A percentile compares a stretch with the other conserved stretches of the same genome.
Conservation (phyloP, 2,329 filamentous ascomycete species). For the Penicillium sp. region DNA sequence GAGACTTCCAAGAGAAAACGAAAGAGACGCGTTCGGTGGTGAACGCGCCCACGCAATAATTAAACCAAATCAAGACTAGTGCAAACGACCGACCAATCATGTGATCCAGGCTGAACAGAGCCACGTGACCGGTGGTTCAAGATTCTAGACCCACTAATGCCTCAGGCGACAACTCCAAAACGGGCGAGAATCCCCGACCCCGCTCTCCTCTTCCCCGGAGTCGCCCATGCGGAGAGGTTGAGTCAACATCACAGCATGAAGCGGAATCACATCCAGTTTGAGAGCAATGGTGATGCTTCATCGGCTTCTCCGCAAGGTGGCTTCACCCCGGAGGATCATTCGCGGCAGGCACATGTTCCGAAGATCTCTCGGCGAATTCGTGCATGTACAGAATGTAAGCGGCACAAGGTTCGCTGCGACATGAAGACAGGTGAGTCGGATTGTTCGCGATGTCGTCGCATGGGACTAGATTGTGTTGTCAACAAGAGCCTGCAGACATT, state of each 20-base stretch:
- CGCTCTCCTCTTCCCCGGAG: constrained; percentile 23
- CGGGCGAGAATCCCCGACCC: constrained; percentile 22
- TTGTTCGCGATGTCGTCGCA: constrained; percentile 52
- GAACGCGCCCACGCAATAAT: constrained; percentile 16
- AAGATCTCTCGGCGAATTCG: constrained; percentile 48
- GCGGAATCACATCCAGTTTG: constrained; percentile 41
- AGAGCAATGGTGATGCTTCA: constrained; percentile 37
- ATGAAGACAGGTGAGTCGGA: constrained; percentile 51
- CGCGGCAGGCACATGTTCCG: constrained; percentile 33
- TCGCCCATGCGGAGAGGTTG: constrained; percentile 25
- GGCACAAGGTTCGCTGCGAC: constrained; percentile 57
- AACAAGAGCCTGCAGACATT: constrained; percentile 55
- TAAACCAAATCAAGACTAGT: constrained; percentile 19
- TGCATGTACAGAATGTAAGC: constrained; percentile 55
- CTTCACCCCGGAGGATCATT: constrained; percentile 30
- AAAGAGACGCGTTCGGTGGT: constrained; percentile 15
- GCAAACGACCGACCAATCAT: constrained; percentile 13
- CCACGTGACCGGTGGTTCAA: neutral
- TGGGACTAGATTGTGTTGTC: constrained; percentile 52
- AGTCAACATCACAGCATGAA: constrained; percentile 32
- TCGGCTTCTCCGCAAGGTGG: constrained; percentile 33
- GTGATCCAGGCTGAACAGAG: constrained; percentile 1
- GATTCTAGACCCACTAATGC: constrained; percentile 7
- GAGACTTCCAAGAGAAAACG: neutral
- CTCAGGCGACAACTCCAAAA: constrained; percentile 14